A percentile compares a stretch with the other conserved stretches of the same genome.
Conservation (phyloP, 345 rosid genomes). For the Acer negundo region DNA sequence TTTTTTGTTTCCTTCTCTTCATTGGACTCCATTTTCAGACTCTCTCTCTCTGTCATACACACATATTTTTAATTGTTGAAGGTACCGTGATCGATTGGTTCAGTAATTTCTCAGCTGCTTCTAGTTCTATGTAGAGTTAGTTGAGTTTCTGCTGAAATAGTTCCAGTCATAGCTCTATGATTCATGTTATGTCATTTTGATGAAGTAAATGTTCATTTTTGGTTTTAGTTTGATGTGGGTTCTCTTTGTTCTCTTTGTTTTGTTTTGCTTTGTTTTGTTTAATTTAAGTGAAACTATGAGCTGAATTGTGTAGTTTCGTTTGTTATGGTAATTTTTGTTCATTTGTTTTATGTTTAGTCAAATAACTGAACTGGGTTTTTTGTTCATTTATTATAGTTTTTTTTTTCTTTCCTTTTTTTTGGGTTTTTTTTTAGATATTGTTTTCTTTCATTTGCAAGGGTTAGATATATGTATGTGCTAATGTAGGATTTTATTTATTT, state of each 20-base stretch:
- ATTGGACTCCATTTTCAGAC: neutral
- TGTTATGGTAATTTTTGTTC: neutral
- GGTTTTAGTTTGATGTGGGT: neutral
- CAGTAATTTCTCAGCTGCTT: neutral
- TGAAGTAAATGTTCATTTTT: neutral
- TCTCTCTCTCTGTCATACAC: too few species aligned
- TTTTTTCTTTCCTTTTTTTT: neutral
- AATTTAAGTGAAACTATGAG: neutral
- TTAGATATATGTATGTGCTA: too few species aligned
- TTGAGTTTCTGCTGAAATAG: slow-evolving; percentile 1
- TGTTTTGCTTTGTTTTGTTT: too few species aligned
- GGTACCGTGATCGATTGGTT: neutral
- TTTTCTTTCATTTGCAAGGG: neutral
- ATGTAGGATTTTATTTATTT: slow-evolving; percentile 13
- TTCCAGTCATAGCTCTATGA: neutral
- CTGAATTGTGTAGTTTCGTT: neutral
- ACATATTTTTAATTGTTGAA: neutral
- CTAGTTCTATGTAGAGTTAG: neutral
- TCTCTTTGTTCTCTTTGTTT: too few species aligned
- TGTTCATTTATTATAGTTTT: neutral
- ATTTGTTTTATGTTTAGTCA: neutral
- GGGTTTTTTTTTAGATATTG: neutral
- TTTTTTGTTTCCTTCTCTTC: neutral
- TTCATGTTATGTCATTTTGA: neutral
- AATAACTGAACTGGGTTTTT: neutral